These are phyloP conservation scores for Colletotrichum camelliae DNA, from an alignment of 2,329 filamentous ascomycete species.

Conservation along the genomic window DNA sequence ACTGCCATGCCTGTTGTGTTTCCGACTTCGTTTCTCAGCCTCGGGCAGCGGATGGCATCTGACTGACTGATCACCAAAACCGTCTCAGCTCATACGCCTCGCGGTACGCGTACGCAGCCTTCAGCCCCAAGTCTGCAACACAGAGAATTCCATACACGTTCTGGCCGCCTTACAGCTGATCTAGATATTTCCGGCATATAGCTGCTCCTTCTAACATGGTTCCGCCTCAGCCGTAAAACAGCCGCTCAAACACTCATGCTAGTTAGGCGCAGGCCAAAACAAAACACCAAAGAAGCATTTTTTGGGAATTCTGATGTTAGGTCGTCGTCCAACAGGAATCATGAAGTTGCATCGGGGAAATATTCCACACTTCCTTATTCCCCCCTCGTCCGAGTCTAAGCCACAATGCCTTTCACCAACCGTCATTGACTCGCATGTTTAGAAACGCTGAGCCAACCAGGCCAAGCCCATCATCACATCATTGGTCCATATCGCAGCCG, in stretches of 20 bases:
- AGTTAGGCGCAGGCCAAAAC: not conserved
- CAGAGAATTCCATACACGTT: not conserved
- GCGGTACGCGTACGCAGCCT: not conserved
- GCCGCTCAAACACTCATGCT: not conserved
- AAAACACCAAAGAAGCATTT: not conserved
- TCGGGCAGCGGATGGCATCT: not conserved
- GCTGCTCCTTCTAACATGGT: not conserved
- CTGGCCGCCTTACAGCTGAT: not conserved
- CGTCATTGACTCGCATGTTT: not conserved
- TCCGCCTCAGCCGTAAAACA: not conserved
- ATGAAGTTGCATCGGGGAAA: constrained; percentile 5
- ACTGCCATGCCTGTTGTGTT: not conserved
- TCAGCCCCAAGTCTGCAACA: not conserved
- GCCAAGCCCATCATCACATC: not conserved
- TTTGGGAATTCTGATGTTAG: not conserved
- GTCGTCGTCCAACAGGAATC: not conserved
- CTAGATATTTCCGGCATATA: not conserved
- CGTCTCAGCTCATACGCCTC: not conserved
- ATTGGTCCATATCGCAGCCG: not conserved
- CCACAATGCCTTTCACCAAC: not conserved
- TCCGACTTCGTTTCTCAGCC: not conserved
- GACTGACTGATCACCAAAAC: not conserved
- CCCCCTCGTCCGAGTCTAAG: not conserved
- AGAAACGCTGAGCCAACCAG: not conserved
- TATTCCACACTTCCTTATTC: not conserved